Evolutionary conservation across 2,329 filamentous ascomycete genomes (phyloP).

Genomic region (Stemphylium beticola): DNA sequence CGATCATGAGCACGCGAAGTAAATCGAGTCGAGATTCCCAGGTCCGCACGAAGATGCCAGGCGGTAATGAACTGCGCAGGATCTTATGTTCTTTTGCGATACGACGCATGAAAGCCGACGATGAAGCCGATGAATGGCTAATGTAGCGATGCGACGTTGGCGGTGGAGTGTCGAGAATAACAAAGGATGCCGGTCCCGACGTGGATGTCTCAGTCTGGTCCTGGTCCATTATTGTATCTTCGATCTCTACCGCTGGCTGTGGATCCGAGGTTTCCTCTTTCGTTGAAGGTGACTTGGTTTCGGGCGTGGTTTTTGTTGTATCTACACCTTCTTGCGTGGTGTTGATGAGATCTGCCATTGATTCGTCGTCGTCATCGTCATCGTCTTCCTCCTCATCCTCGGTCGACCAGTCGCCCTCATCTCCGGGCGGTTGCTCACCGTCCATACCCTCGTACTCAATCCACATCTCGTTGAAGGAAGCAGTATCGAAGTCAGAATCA

Average conservation of each 20-base stretch:
- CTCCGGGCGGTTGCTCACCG: conserved; percentile 35
- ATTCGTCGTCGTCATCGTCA: conserved; percentile 38
- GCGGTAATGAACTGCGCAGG: conserved; percentile 60
- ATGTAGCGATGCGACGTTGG: conserved; percentile 49
- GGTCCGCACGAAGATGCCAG: conserved; percentile 63
- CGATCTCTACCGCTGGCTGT: conserved; percentile 3
- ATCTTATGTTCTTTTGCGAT: conserved; percentile 65
- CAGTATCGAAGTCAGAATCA: conserved; percentile 40
- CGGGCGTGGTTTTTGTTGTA: conserved; percentile 47
- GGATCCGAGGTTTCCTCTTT: conserved; percentile 30
- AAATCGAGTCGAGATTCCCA: conserved; percentile 67
- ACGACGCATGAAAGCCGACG: conserved; percentile 54
- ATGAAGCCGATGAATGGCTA: conserved; percentile 50
- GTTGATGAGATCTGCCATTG: conserved; percentile 39
- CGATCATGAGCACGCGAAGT: conserved; percentile 64
- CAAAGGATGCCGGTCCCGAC: conserved; percentile 33
- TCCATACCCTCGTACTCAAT: conserved; percentile 48
- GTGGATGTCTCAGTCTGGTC: conserved; percentile 11
- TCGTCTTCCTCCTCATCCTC: conserved; percentile 46
- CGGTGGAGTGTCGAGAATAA: conserved; percentile 45
- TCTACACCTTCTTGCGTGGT: conserved; percentile 22
- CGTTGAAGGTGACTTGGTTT: conserved; percentile 27
- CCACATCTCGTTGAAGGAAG: conserved; percentile 47
- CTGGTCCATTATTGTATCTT: conserved; percentile 8
- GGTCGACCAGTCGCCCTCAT: conserved; percentile 47